These are phyloP conservation scores for Hura crepitans DNA, from an alignment of 441 rosid species.

Conservation along the genomic window DNA sequence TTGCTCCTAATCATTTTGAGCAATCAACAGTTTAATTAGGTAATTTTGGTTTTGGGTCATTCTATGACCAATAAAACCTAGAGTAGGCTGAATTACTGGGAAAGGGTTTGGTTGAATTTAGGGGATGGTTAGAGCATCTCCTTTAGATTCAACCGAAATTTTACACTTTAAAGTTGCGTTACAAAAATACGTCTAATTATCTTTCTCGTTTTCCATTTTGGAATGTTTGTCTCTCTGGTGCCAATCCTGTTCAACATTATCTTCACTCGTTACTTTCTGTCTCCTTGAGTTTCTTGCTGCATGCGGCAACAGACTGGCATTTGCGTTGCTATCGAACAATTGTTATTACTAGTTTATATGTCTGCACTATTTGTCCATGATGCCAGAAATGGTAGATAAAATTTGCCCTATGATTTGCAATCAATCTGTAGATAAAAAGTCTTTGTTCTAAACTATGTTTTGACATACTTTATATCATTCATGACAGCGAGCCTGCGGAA, in stretches of 20 bases:
- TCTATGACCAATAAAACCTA: not conserved
- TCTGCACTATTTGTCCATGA: not conserved
- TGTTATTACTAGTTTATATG: not conserved
- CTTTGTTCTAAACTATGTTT: conserved; percentile 4
- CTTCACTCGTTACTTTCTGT: not conserved
- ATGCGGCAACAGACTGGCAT: not conserved
- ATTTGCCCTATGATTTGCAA: not conserved
- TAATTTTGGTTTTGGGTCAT: not conserved
- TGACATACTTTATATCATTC: conserved; percentile 14
- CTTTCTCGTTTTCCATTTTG: not conserved
- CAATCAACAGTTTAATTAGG: not conserved
- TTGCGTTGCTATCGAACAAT: not conserved
- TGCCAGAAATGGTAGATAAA: not conserved
- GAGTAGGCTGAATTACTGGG: not conserved
- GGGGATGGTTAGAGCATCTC: too few relatives aligned
- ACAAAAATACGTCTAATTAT: not conserved
- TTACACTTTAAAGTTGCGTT: not conserved
- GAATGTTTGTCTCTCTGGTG: not conserved
- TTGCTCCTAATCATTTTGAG: not conserved
- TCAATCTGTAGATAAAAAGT: not conserved
- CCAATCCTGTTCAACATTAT: not conserved
- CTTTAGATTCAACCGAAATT: not conserved
- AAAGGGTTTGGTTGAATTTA: not conserved
- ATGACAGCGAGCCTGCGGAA: conserved; percentile 29
- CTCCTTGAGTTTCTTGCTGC: not conserved